These are phyloP conservation scores for Sphenostylis stenocarpa DNA, from an alignment of 306 rosid species.

Conservation along the genomic window DNA sequence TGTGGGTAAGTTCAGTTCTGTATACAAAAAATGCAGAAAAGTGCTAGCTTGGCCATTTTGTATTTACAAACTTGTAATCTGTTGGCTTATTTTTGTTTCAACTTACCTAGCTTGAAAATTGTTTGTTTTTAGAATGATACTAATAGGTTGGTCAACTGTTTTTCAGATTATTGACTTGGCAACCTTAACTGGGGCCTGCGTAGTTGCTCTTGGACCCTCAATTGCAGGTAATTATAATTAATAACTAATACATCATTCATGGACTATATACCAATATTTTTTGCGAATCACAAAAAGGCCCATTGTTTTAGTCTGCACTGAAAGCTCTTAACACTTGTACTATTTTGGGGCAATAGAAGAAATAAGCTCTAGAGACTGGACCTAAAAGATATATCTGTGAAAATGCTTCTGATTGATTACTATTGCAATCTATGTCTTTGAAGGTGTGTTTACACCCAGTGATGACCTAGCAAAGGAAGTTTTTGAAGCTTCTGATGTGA, in stretches of 20 bases:
- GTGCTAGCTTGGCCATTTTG: background rate
- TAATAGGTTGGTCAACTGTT: constrained; percentile 36
- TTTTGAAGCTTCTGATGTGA: constrained; percentile 69
- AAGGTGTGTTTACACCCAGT: constrained; percentile 90
- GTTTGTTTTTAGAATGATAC: constrained; percentile 34
- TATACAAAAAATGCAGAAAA: background rate
- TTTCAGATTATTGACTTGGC: constrained; percentile 91
- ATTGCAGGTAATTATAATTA: constrained; percentile 66
- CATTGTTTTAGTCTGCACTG: background rate
- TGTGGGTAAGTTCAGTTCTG: constrained; percentile 15
- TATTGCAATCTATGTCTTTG: constrained; percentile 28
- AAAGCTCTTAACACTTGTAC: background rate
- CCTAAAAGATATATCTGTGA: background rate
- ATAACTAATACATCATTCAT: background rate
- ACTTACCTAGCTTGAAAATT: background rate
- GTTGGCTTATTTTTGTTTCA: constrained; percentile 13
- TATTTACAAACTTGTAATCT: background rate
- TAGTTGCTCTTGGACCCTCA: constrained; percentile 92
- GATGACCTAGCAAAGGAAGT: constrained; percentile 96
- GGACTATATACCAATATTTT: background rate
- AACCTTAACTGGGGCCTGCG: constrained; percentile 91
- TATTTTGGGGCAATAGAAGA: background rate
- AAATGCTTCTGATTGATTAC: constrained; percentile 12
- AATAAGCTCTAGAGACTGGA: constrained; percentile 14
- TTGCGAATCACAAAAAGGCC: background rate